phyloP scores from a whole-genome alignment of 73 alveolate genomes.

The Paramecium sonneborni region DNA sequence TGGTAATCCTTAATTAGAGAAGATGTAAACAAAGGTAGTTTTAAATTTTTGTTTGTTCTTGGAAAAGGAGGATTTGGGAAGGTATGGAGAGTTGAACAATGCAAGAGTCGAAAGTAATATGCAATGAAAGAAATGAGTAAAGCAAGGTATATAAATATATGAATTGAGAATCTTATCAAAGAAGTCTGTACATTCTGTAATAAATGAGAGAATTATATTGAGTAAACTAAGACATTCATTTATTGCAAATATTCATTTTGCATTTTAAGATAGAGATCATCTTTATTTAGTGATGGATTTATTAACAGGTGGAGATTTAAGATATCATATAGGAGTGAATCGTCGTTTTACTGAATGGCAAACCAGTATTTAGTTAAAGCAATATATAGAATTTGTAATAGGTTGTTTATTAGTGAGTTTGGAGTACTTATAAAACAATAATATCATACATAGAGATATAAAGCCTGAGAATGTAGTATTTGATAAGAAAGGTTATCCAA shows the following conservation, averaged over 20 bases:
- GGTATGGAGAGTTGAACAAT: conserved; percentile 83
- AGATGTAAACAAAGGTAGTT: conserved; percentile 67
- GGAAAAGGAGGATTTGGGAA: conserved; percentile 60
- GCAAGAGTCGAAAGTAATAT: conserved; percentile 73
- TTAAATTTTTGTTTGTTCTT: conserved; percentile 70
- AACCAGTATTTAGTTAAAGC: conserved; percentile 68
- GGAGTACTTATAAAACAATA: conserved; percentile 50
- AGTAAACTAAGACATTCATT: conserved; percentile 76
- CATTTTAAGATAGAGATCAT: conserved; percentile 88
- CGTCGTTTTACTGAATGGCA: conserved; percentile 89
- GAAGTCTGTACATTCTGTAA: conserved; percentile 82
- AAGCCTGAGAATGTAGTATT: conserved; percentile 56
- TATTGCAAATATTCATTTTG: conserved; percentile 85
- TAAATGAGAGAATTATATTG: conserved; percentile 80
- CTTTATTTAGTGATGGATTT: conserved; percentile 85
- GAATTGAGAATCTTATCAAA: conserved; percentile 82
- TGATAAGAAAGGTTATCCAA: conserved; percentile 67
- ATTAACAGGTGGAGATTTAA: conserved; percentile 93
- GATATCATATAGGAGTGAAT: conserved; percentile 85
- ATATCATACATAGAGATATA: conserved; percentile 58
- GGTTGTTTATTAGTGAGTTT: conserved; percentile 47
- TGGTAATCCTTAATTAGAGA: not conserved
- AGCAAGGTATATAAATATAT: conserved; percentile 58
- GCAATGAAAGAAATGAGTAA: conserved; percentile 83
- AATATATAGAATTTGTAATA: conserved; percentile 33